A percentile compares a stretch with the other conserved stretches of the same genome.
Conservation (phyloP, 441 rosid species). For the Metrosideros polymorpha region DNA sequence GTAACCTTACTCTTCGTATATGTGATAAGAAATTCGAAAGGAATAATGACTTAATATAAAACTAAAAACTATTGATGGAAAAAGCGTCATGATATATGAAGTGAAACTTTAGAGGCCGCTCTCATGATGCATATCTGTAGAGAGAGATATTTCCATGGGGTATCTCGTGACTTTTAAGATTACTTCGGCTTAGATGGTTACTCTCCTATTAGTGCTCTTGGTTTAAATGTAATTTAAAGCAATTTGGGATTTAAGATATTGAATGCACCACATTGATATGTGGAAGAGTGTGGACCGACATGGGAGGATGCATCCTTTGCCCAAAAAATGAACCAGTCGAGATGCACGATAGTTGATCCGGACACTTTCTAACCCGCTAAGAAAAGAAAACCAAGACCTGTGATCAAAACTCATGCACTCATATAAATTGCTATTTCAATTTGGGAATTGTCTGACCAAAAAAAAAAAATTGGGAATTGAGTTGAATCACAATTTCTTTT, state of each 20-base stretch:
- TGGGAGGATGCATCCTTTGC: no score
- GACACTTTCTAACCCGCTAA: background rate
- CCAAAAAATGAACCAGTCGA: background rate
- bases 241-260: no score
- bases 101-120: background rate
- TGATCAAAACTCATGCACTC: background rate
- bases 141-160: background rate
- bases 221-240: no score
- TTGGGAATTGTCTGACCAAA: background rate
- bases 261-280: no score
- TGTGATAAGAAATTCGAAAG: background rate
- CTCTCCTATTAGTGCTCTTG: no score
- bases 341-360: background rate
- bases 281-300: no score
- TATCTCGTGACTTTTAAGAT: background rate
- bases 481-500: background rate
- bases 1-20: background rate
- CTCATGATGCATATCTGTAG: background rate
- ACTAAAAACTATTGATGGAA: background rate
- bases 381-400: background rate
- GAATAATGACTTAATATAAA: background rate
- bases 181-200: rapidly evolving
- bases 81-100: background rate
- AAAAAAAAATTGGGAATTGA: background rate
- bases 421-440: background rate